Evolutionary conservation across 257 asterid species (phyloP).

Genomic region (Solanum okadae): DNA sequence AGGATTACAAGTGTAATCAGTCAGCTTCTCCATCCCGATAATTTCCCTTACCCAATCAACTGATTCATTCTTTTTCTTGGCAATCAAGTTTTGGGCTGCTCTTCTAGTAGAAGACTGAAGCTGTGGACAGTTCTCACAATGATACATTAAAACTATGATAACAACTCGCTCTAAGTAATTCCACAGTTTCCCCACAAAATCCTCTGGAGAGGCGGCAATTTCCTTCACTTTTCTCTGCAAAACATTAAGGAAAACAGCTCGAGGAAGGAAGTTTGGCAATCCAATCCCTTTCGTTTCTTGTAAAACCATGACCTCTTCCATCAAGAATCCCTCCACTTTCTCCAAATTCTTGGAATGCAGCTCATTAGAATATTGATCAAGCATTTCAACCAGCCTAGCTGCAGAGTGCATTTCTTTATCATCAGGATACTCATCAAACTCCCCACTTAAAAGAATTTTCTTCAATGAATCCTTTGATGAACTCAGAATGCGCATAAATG

Average conservation of each 20-base stretch:
- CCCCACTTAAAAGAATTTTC: background rate
- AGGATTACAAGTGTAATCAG: constrained; percentile 4
- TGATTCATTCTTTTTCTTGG: constrained; percentile 8
- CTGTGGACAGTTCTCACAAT: background rate
- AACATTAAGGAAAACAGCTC: background rate
- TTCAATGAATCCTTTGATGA: background rate
- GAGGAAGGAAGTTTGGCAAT: background rate
- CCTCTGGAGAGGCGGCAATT: background rate
- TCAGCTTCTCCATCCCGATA: constrained; percentile 7
- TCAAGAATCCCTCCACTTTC: background rate
- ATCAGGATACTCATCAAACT: constrained; percentile 10
- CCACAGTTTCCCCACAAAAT: background rate
- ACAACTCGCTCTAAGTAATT: background rate
- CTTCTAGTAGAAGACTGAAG: background rate
- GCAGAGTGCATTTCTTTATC: constrained; percentile 1
- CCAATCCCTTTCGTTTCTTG: constrained; percentile 1
- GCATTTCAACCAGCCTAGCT: constrained; percentile 2
- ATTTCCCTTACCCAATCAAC: constrained; percentile 12
- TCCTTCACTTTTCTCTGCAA: background rate
- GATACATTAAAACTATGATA: background rate
- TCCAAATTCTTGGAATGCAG: background rate
- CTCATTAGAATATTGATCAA: background rate
- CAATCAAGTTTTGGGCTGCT: background rate
- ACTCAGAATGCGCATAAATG: background rate
- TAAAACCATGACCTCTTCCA: background rate